A percentile compares a stretch with the other conserved stretches of the same genome.
Conservation (phyloP, 306 rosid genomes). For the Rosa lucieae region DNA sequence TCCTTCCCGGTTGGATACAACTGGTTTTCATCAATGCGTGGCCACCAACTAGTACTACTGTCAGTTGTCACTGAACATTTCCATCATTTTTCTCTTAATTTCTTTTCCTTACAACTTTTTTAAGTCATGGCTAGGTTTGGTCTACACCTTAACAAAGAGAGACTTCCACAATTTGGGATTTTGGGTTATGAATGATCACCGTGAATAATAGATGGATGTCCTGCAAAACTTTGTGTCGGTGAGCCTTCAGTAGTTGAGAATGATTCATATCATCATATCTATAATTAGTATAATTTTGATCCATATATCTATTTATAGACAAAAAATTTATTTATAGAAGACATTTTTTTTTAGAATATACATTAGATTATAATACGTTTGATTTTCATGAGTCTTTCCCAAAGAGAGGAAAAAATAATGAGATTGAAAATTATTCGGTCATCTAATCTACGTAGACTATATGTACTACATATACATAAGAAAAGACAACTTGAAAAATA, state of each 20-base stretch:
- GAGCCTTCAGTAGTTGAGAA: neutral
- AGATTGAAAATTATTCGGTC: too few relatives aligned
- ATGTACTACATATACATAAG: too few relatives aligned
- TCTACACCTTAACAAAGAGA: neutral
- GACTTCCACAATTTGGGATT: neutral
- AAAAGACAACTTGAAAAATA: too few relatives aligned
- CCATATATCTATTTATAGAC: neutral
- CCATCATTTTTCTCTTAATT: neutral
- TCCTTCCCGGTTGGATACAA: slow-evolving; percentile 52
- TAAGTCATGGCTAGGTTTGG: slow-evolving; percentile 6
- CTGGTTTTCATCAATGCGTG: slow-evolving; percentile 31
- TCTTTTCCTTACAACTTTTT: neutral
- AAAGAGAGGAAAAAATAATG: too few relatives aligned
- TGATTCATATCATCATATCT: neutral
- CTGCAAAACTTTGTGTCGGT: neutral
- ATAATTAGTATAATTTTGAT: neutral
- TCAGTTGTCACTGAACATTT: neutral
- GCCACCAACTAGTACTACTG: neutral
- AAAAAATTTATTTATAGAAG: too few relatives aligned
- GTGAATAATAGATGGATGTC: neutral
- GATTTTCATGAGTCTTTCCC: too few relatives aligned
- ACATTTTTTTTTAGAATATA: too few relatives aligned
- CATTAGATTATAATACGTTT: too few relatives aligned
- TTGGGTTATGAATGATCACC: neutral
- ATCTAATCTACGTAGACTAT: too few relatives aligned